phyloP scores from a whole-genome alignment of 2,329 filamentous ascomycete species.

The Phialophora verrucosa region DNA sequence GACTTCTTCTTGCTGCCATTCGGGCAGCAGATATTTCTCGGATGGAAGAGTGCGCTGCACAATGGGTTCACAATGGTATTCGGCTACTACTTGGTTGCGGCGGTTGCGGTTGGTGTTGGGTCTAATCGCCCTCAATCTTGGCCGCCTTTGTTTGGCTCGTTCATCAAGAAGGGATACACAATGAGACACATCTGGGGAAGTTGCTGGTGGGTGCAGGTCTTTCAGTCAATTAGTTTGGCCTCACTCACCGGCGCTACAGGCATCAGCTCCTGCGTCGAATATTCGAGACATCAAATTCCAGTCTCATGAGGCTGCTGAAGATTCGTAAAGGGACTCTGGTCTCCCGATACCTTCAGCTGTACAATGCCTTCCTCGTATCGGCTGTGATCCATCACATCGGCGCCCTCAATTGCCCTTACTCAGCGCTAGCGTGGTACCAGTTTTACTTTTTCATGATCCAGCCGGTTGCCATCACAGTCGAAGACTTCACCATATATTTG shows the following conservation, averaged over 20 bases:
- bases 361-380: conserved; percentile 33
- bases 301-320: conserved; percentile 10
- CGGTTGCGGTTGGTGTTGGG: conserved; percentile 19
- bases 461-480: conserved; percentile 30
- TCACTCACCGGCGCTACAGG: conserved; percentile 20
- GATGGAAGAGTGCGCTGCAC: conserved; percentile 24
- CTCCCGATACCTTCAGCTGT: conserved; percentile 34
- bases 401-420: conserved; percentile 29
- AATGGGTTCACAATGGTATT: conserved; percentile 28
- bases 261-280: conserved; percentile 33
- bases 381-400: conserved; percentile 33
- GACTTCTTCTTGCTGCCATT: conserved; percentile 30
- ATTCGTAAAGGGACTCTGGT: conserved; percentile 20
- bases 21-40: conserved; percentile 19
- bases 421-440: conserved; percentile 21
- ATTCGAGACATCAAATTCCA: conserved; percentile 26
- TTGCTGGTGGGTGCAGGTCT: conserved; percentile 22
- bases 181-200: conserved; percentile 33
- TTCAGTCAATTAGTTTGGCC: background rate
- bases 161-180: conserved; percentile 28
- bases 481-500: conserved; percentile 30
- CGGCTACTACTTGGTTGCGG: conserved; percentile 28
- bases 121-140: conserved; percentile 25
- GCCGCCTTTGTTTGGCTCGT: conserved; percentile 33
- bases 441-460: conserved; percentile 34